Percentiles rank a stretch among this genome's conserved stretches.
Conservation (phyloP, 208 protist species). For the Leishmania aethiopica region DNA sequence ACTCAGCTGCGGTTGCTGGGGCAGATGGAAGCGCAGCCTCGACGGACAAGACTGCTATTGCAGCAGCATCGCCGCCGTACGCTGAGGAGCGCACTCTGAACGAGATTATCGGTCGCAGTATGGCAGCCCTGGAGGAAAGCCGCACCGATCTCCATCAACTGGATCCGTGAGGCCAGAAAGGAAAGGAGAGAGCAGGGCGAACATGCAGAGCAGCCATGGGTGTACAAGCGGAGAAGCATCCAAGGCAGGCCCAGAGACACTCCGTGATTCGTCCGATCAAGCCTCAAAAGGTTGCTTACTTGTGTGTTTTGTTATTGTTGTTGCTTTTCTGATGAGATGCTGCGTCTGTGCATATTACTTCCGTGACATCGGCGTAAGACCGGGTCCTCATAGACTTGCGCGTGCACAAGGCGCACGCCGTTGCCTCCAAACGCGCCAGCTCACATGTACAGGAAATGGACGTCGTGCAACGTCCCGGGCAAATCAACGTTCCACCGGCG, state of each 20-base stretch:
- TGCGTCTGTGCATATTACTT: too few species aligned
- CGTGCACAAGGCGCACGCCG: too few species aligned
- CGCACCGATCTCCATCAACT: conserved; percentile 5
- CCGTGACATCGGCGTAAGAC: too few species aligned
- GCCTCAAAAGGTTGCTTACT: too few species aligned
- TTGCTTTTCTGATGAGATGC: too few species aligned
- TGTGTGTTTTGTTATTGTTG: too few species aligned
- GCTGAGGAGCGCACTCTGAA: conserved; percentile 36
- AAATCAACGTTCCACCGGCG: too few species aligned
- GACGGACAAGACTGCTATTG: not conserved
- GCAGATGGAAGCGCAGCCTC: not conserved
- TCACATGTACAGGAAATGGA: too few species aligned
- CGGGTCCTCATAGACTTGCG: too few species aligned
- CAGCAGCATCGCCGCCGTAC: not conserved
- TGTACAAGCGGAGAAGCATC: not conserved
- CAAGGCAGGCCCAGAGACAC: not conserved
- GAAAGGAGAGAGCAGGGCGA: not conserved
- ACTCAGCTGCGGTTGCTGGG: not conserved
- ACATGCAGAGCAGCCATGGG: not conserved
- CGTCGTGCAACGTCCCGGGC: not conserved
- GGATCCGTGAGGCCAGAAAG: not conserved
- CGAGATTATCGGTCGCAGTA: conserved; percentile 42
- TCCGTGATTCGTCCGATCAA: not conserved
- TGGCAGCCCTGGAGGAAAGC: conserved; percentile 35
- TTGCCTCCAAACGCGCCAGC: too few species aligned